Evolutionary conservation across 352 stramenopile species (phyloP).

Genomic region (Phytophthora chlamydospora): DNA sequence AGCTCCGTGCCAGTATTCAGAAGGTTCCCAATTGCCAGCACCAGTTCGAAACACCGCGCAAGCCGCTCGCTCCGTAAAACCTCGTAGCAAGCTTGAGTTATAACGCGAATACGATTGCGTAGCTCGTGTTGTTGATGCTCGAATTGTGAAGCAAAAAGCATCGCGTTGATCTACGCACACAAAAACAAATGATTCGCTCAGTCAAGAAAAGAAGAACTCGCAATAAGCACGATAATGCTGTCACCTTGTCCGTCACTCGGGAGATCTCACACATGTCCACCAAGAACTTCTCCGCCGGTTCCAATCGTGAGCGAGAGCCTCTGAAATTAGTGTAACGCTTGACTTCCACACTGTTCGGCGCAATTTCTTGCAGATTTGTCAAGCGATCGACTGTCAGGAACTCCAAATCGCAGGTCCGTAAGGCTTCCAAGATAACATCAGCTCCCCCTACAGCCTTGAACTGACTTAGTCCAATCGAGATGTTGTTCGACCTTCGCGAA

Average conservation of each 20-base stretch:
- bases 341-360: slow-evolving; percentile 60
- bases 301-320: slow-evolving; percentile 53
- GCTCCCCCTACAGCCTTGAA: slow-evolving; percentile 67
- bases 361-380: slow-evolving; percentile 69
- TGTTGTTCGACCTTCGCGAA: slow-evolving; percentile 80
- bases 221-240: background rate
- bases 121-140: slow-evolving; percentile 64
- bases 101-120: slow-evolving; percentile 43
- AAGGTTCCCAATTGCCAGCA: slow-evolving; percentile 77
- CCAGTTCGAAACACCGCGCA: slow-evolving; percentile 75
- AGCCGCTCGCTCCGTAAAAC: slow-evolving; percentile 74
- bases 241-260: slow-evolving; percentile 76
- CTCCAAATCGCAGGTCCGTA: slow-evolving; percentile 60
- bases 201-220: background rate
- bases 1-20: slow-evolving; percentile 78
- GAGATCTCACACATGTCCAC: slow-evolving; percentile 77
- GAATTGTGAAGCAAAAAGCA: slow-evolving; percentile 77
- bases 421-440: slow-evolving; percentile 50
- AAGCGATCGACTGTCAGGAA: slow-evolving; percentile 70
- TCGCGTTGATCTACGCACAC: slow-evolving; percentile 56
- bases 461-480: slow-evolving; percentile 79
- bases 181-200: slow-evolving; percentile 5
- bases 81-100: slow-evolving; percentile 69
- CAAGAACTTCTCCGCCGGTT: slow-evolving; percentile 66
- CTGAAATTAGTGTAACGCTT: slow-evolving; percentile 80